Evolutionary conservation across 495 filamentous ascomycete genomes (phyloP).

Genomic region (Melanomma pulvis-pyrius): DNA sequence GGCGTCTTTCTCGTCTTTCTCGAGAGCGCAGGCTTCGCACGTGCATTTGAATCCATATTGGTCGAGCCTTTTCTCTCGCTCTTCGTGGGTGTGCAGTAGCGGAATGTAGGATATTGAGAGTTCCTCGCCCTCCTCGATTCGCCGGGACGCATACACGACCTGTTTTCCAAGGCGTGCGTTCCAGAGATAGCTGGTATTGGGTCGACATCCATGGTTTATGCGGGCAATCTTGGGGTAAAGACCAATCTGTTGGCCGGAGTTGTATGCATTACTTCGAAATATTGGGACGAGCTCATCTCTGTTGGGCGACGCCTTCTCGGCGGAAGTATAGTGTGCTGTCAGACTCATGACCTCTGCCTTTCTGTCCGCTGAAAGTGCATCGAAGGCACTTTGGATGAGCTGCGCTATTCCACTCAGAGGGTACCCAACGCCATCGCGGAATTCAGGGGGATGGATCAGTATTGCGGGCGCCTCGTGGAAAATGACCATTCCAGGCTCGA

Average conservation of each 20-base stretch:
- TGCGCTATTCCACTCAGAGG: conserved; percentile 1
- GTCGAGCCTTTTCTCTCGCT: conserved; percentile 17
- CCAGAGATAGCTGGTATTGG: conserved; percentile 30
- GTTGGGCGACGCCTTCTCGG: background rate
- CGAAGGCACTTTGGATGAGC: conserved; percentile 7
- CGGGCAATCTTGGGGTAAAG: conserved; percentile 28
- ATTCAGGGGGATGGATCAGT: conserved; percentile 9
- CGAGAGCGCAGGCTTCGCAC: conserved; percentile 23
- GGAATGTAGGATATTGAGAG: conserved; percentile 27
- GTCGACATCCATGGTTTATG: conserved; percentile 35
- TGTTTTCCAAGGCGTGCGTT: conserved; percentile 10
- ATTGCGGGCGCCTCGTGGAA: conserved; percentile 23
- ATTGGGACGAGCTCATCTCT: conserved; percentile 16
- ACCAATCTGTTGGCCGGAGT: conserved; percentile 20
- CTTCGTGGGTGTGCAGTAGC: conserved; percentile 6
- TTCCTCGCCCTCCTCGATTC: conserved; percentile 29
- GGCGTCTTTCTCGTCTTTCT: background rate
- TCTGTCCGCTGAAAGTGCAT: background rate
- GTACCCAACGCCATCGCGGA: conserved; percentile 13
- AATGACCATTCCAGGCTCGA: conserved; percentile 24
- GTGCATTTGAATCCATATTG: conserved; percentile 32
- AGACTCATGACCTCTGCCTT: conserved; percentile 12
- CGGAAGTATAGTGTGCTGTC: conserved; percentile 6
- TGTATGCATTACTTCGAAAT: conserved; percentile 33
- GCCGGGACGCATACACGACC: conserved; percentile 22